Evolutionary conservation across 208 protist genomes (phyloP).

Genomic region (Wallacemonas sp.): DNA sequence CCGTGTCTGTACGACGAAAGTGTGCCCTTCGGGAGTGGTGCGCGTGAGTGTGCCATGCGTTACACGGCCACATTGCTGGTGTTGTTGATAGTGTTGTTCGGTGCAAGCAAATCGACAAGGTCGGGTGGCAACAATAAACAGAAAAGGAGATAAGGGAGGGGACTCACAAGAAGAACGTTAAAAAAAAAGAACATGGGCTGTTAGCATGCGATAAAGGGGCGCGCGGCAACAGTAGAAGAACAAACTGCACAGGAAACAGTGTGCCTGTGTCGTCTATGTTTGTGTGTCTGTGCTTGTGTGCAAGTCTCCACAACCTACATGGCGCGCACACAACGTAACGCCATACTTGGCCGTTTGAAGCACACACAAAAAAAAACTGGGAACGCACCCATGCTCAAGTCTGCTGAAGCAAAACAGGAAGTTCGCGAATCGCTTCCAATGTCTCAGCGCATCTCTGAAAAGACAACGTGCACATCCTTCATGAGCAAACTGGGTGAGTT

Average conservation of each 20-base stretch:
- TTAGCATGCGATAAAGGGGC: too few species aligned
- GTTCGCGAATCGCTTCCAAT: background rate
- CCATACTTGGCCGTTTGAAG: too few species aligned
- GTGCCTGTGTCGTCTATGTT: too few species aligned
- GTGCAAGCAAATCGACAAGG: slow-evolving; percentile 1
- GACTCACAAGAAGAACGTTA: background rate
- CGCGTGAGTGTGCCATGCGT: too few species aligned
- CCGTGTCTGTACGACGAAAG: too few species aligned
- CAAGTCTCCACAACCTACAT: too few species aligned
- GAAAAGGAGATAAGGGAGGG: background rate
- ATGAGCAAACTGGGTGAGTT: slow-evolving; percentile 83
- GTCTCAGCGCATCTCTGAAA: slow-evolving; percentile 59
- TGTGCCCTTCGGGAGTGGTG: too few species aligned
- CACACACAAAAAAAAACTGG: background rate
- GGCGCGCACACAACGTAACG: too few species aligned
- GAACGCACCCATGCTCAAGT: background rate
- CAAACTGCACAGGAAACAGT: background rate
- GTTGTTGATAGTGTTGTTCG: too few species aligned
- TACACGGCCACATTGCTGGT: too few species aligned
- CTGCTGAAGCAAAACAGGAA: background rate
- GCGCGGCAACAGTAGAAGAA: background rate
- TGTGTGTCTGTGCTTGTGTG: too few species aligned
- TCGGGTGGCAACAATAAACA: background rate
- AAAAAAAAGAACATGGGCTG: too few species aligned
- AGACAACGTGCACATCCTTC: slow-evolving; percentile 81